These are phyloP conservation scores for Ascochyta clinopodiicola DNA, from an alignment of 2,329 filamentous ascomycete species.

Conservation along the genomic window DNA sequence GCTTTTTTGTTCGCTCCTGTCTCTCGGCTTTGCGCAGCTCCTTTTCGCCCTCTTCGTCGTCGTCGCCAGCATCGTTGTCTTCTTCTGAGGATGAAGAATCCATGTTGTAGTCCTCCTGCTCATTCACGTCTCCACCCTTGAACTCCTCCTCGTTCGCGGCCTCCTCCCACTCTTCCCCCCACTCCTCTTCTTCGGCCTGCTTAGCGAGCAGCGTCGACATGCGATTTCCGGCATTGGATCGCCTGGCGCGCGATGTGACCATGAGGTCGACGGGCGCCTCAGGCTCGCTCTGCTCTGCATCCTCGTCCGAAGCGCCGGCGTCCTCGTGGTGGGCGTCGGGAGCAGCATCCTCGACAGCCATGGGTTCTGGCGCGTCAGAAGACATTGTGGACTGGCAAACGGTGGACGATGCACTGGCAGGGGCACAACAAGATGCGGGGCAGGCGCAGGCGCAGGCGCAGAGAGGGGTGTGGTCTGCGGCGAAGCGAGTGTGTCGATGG, in stretches of 20 bases:
- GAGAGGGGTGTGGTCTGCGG: conserved; percentile 27
- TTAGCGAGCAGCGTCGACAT: conserved; percentile 49
- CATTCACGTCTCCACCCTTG: conserved; percentile 60
- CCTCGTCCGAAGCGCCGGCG: conserved; percentile 23
- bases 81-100: conserved; percentile 81
- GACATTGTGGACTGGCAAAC: conserved; percentile 20
- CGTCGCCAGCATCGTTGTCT: conserved; percentile 69
- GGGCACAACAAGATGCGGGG: conserved; percentile 16
- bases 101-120: conserved; percentile 76
- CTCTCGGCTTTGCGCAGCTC: conserved; percentile 81
- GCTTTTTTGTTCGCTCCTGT: conserved; percentile 71
- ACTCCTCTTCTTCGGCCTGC: conserved; percentile 47
- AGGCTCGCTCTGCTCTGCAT: conserved; percentile 33
- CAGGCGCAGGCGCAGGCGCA: conserved; percentile 26
- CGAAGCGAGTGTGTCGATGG: conserved; percentile 25
- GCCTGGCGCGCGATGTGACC: conserved; percentile 47
- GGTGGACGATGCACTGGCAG: background rate
- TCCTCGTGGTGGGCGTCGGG: conserved; percentile 23
- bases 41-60: conserved; percentile 86
- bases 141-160: conserved; percentile 64
- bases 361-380: conserved; percentile 20
- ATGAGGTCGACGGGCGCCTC: conserved; percentile 44
- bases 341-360: conserved; percentile 19
- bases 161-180: conserved; percentile 68
- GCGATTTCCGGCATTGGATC: conserved; percentile 51